Conservation (phyloP, 2,329 filamentous ascomycete species). For the Talaromyces islandicus region DNA sequence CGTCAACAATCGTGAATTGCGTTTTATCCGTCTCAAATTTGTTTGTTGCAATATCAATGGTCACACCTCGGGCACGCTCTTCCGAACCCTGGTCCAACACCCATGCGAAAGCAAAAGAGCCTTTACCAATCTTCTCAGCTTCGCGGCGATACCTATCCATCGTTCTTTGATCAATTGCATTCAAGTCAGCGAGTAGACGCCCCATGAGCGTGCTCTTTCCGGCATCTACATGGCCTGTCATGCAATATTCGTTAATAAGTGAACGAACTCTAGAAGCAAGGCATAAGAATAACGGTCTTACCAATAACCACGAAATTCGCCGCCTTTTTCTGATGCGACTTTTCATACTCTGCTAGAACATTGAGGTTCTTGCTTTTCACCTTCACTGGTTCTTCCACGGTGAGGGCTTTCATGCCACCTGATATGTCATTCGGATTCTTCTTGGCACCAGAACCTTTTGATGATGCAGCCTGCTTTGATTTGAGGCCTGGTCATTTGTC, state of each 20-base stretch:
- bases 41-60: slow-evolving; percentile 93
- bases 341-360: slow-evolving; percentile 74
- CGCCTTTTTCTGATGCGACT: slow-evolving; percentile 67
- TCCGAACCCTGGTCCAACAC: slow-evolving; percentile 89
- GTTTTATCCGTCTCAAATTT: slow-evolving; percentile 86
- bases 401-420: slow-evolving; percentile 43
- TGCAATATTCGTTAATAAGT: not conserved
- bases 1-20: slow-evolving; percentile 88
- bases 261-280: slow-evolving; percentile 10
- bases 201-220: slow-evolving; percentile 98
- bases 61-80: slow-evolving; percentile 83
- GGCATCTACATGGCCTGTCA: slow-evolving; percentile 83
- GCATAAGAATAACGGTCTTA: slow-evolving; percentile 36
- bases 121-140: slow-evolving; percentile 86
- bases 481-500: slow-evolving; percentile 39
- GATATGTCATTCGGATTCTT: slow-evolving; percentile 40
- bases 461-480: slow-evolving; percentile 32
- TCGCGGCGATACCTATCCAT: slow-evolving; percentile 84
- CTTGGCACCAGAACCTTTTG: slow-evolving; percentile 35
- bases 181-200: slow-evolving; percentile 79
- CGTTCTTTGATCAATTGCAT: slow-evolving; percentile 80
- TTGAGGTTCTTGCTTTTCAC: slow-evolving; percentile 73
- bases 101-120: slow-evolving; percentile 95
- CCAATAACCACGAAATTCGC: slow-evolving; percentile 91
- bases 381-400: slow-evolving; percentile 46